Conservation (phyloP, 192 early-diverging fungal species). For the Funneliformis mosseae region DNA sequence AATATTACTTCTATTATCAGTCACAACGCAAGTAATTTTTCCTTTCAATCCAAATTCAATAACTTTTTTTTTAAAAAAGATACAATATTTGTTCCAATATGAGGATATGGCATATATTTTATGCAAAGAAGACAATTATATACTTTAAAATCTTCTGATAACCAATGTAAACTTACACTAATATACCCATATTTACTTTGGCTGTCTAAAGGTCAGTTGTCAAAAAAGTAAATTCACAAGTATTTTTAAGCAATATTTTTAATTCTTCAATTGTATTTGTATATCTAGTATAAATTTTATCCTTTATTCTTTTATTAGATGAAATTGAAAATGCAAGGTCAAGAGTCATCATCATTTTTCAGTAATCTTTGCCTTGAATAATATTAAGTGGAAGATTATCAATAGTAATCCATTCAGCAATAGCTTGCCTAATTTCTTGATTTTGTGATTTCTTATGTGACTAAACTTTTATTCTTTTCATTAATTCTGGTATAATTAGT, state of each 20-base stretch:
- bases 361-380: not conserved
- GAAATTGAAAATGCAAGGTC: not conserved
- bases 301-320: constrained; percentile 8
- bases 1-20: not conserved
- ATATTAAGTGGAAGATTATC: not conserved
- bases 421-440: constrained; percentile 9
- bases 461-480: not conserved
- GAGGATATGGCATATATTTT: not conserved
- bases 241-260: not conserved
- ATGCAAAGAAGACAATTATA: constrained; percentile 6
- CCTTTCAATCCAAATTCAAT: not conserved
- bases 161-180: not conserved
- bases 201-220: not conserved
- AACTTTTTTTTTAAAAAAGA: constrained; percentile 9
- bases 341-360: not conserved
- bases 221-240: not conserved
- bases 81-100: not conserved
- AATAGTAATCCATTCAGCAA: not conserved
- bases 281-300: not conserved
- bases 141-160: not conserved
- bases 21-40: not conserved
- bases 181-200: not conserved
- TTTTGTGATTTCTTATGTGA: not conserved
- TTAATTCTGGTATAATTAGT: not conserved
- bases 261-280: not conserved